Evolutionary conservation across 1,139 yeast species (phyloP).

Genomic region (Candida freyschussii): DNA sequence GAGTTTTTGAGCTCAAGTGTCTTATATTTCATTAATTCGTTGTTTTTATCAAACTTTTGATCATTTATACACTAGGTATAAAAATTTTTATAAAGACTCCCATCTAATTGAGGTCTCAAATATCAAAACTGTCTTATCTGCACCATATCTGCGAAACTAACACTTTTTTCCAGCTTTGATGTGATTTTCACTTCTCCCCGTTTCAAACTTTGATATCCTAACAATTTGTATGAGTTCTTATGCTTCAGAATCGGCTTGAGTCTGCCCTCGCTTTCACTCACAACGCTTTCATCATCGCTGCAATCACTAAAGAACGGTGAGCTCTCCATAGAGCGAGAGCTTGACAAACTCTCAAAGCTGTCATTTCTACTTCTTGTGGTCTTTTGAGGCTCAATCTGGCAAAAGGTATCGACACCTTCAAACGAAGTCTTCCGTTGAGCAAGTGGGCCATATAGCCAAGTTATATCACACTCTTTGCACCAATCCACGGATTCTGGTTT

Average conservation of each 20-base stretch:
- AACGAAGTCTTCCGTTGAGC: slow-evolving; percentile 10
- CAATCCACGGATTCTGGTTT: slow-evolving; percentile 71
- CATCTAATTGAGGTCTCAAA: no score
- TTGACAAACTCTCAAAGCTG: slow-evolving; percentile 11
- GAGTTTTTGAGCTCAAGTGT: no score
- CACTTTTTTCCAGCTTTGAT: slow-evolving; percentile 15
- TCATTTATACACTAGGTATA: no score
- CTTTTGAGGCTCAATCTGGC: no score
- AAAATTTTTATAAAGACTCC: no score
- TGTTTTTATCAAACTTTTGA: no score
- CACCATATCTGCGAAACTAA: slow-evolving; percentile 25
- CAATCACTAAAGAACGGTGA: slow-evolving; percentile 12
- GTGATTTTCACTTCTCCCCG: not conserved
- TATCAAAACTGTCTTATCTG: slow-evolving; percentile 22
- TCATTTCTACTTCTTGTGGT: slow-evolving; percentile 7
- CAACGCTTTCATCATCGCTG: slow-evolving; percentile 13
- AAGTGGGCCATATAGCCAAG: slow-evolving; percentile 74
- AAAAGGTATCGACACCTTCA: no score
- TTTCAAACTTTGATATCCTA: slow-evolving; percentile 11
- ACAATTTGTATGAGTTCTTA: slow-evolving; percentile 12
- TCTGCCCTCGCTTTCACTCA: slow-evolving; percentile 7
- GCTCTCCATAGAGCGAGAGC: slow-evolving; percentile 12
- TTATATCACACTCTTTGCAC: slow-evolving; percentile 75
- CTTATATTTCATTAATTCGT: no score
- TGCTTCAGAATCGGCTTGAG: slow-evolving; percentile 22